Evolutionary conservation across 192 early-diverging fungal genomes (phyloP), one percentile per base, ranked within the genome.

Genomic region (Coemansia sp.): DNA sequence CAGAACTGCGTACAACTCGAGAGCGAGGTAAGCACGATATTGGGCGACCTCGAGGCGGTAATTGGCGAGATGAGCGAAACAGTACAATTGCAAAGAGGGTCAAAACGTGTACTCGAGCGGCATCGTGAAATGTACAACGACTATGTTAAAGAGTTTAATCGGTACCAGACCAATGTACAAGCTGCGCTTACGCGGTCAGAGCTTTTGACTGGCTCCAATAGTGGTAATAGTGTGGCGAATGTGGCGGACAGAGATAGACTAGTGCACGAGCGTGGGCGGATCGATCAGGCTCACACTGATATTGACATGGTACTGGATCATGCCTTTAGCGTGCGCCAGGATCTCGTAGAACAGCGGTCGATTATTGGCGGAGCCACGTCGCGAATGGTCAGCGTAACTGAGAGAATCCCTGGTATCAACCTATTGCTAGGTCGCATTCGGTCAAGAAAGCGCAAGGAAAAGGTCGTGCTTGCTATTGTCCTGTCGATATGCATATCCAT

Each of bases 221-320:
- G 40, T 4, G 59, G 50, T 6, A 18, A 20, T 18, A 40, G 34
- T 13, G 35, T 43, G 16, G 35, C 49, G 16, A 61, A 70, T 52
- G 64, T 65, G 41, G 43, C 59, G 1, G 81, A 75, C 44, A 68
- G 72, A 50, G 72, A 78, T 41, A 62, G 72, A 59, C 69, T 83
- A 27, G 68, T 78, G 15, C 67, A 44, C 24, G 81, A 83, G 64
- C 71, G 81, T 0, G 61, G 41, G 41, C 56, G 70, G 6, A 78
- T 83, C 20, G 81, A 83, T 22, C 75, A 78, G 60, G 69, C 81
- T 16, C 81, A 83, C 44, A 67, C 71, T 4, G 71, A 77, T n/a
- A 83, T 83, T 43, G 81, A 83, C 29, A 78, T 78, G 73, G 72
- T 77, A 18, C 47, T 83, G 65, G 81, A 83, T 11, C 75, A 83